A percentile compares a stretch with the other conserved stretches of the same genome.
phyloP scores from a whole-genome alignment of 2,329 filamentous ascomycete genomes.

The Grosmannia clavigera region DNA sequence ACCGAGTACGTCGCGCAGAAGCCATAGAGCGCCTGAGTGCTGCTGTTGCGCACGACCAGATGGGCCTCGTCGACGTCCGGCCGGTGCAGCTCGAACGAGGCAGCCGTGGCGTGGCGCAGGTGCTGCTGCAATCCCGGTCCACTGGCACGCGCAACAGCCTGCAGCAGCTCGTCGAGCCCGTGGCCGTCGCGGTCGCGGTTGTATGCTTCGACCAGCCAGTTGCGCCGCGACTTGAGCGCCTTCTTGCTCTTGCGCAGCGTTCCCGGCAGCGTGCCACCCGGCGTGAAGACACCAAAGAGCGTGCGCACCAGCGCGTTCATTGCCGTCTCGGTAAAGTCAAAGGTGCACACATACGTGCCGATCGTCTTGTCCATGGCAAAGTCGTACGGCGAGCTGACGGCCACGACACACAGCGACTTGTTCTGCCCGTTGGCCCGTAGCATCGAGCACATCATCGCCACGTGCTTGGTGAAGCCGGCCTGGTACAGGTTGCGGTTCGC shows the following conservation, averaged over 20 bases:
- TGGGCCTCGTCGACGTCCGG: conserved; percentile 62
- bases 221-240: conserved; percentile 75
- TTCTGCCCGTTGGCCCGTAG: conserved; percentile 64
- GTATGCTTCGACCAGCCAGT: conserved; percentile 89
- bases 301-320: conserved; percentile 74
- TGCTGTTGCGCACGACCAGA: conserved; percentile 88
- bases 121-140: conserved; percentile 58
- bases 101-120: conserved; percentile 55
- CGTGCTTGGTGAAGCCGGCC: conserved; percentile 88
- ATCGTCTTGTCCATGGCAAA: conserved; percentile 88
- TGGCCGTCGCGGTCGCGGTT: conserved; percentile 64
- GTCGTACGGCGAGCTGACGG: conserved; percentile 91
- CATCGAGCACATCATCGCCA: conserved; percentile 89
- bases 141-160: conserved; percentile 53
- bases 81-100: conserved; percentile 63
- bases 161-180: conserved; percentile 64
- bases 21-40: conserved; percentile 79
- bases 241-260: conserved; percentile 82
- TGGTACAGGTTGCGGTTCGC: conserved; percentile 91
- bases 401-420: conserved; percentile 81
- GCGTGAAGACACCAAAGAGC: conserved; percentile 62
- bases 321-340: conserved; percentile 90
- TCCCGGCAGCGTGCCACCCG: conserved; percentile 50
- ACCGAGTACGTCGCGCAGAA: conserved; percentile 85
- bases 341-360: conserved; percentile 87